Evolutionary conservation across 2,329 filamentous ascomycete species (phyloP).

Genomic region (Ascochyta fabae): DNA sequence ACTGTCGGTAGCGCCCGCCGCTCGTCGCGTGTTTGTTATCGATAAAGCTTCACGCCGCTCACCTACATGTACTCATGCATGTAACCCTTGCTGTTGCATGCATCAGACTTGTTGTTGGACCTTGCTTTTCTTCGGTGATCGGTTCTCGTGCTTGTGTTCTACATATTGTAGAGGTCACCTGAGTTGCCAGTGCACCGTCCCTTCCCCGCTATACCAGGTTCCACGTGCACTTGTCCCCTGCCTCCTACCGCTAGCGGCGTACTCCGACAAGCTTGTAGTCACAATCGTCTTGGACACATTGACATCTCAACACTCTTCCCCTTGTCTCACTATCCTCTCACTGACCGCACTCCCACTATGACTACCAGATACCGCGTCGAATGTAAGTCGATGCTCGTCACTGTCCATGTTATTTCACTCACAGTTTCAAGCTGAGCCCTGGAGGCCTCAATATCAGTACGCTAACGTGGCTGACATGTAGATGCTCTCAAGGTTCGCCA

Average conservation of each 20-base stretch:
- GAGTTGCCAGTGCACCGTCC: neutral
- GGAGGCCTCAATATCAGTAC: neutral
- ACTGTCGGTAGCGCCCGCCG: conserved; percentile 18
- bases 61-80: neutral
- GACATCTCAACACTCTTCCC: conserved; percentile 21
- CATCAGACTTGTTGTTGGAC: neutral
- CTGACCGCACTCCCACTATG: conserved; percentile 34
- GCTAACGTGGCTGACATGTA: conserved; percentile 43
- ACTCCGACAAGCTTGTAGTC: conserved; percentile 35
- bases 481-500: conserved; percentile 67
- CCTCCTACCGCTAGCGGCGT: conserved; percentile 25
- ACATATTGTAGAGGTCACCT: neutral
- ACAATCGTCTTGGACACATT: conserved; percentile 21
- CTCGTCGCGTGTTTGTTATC: conserved; percentile 23
- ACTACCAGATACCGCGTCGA: conserved; percentile 53
- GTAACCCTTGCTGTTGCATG: no score
- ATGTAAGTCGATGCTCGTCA: conserved; percentile 35
- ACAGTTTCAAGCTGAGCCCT: conserved; percentile 8
- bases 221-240: conserved; percentile 25
- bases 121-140: neutral
- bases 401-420: conserved; percentile 5
- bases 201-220: conserved; percentile 12
- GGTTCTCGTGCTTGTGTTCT: neutral
- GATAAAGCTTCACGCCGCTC: conserved; percentile 26
- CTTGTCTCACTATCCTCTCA: conserved; percentile 5